Evolutionary conservation across 1,139 yeast species (phyloP), one percentile per base, ranked within the genome.

Genomic region (Taphrina populina): DNA sequence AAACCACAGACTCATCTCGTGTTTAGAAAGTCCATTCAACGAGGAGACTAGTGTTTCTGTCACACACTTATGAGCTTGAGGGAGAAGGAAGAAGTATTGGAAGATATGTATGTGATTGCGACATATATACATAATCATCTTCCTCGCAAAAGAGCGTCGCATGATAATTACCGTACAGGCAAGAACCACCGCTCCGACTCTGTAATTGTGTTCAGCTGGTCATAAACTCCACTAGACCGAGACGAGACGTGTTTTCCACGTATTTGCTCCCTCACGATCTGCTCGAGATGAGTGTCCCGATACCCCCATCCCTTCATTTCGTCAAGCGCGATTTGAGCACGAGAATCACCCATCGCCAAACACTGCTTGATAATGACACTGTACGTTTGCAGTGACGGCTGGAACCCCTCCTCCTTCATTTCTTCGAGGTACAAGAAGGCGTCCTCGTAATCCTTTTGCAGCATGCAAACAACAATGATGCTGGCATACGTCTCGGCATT

Each of bases 291-390:
- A n/a, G n/a, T n/a, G n/a, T n/a, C 34, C 13, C 46, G 24, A 26
- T 52, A 52, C 1, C 56, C 56, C 41, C 41, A 52, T 4, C 49
- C 56, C 13, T 26, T 24, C 52, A 53, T 44, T 46, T 53, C 57
- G 8, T 53, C 46, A 7, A 34, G 32, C 6, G 57, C 57, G 2
- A 53, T 20, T 11, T 34, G 27, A 8, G 37, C 57, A 15, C 57
- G 52, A 10, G 40, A 23, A 34, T 53, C 57, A 17, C 27, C 26
- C 15, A 26, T 24, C 13, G 39, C 23, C 7, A 53, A 44, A 21
- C 54, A 45, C 11, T 40, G 49, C 8, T 30, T 32, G 32, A 53
- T 30, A 20, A 53, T 27, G 23, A 36, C 20, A 6, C 20, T 32
- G 33, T 53, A 53, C 6, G 37, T 32, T 19, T 23, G 33, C 6